Percentiles rank a stretch among this genome's conserved stretches.
These are phyloP conservation scores for Geotrichum klebahnii DNA, from an alignment of 1,139 yeast genomes.

Conservation along the genomic window DNA sequence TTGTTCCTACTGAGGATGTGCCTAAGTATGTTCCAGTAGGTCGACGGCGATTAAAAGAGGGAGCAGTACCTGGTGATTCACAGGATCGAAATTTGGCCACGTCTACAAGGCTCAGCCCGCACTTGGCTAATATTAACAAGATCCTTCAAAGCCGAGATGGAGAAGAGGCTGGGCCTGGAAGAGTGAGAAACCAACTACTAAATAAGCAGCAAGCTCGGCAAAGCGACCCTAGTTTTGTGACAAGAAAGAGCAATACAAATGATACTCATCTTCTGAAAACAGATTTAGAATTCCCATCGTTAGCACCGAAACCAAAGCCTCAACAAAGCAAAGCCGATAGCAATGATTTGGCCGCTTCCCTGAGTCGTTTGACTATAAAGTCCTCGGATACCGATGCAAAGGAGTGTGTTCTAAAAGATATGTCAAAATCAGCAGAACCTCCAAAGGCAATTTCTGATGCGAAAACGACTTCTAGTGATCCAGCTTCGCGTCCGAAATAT, in stretches of 20 bases:
- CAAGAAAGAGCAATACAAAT: not conserved
- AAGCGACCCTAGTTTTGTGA: not conserved
- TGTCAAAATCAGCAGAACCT: not conserved
- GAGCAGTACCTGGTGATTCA: not conserved
- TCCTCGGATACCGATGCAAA: too few species aligned
- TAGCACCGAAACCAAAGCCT: not conserved
- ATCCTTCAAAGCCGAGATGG: conserved; percentile 2
- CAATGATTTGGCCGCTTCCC: not conserved
- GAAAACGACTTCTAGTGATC: not conserved
- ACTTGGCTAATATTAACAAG: conserved; percentile 8
- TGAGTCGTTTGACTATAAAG: not conserved
- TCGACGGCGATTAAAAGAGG: conserved; percentile 18
- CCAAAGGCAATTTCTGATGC: not conserved
- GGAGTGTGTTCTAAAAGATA: too few species aligned
- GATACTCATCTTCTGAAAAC: not conserved
- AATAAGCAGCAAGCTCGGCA: not conserved
- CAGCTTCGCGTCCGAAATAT: conserved; percentile 15
- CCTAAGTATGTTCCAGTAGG: conserved; percentile 35
- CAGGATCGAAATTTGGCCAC: not conserved
- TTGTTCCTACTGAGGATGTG: conserved; percentile 40
- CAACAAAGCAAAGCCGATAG: not conserved
- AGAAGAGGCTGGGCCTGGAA: not conserved
- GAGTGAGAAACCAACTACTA: conserved; percentile 1
- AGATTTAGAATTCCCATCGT: conserved; percentile 1
- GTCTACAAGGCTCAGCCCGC: conserved; percentile 5